A percentile compares a stretch with the other conserved stretches of the same genome.
Evolutionary conservation across 2,329 filamentous ascomycete species (phyloP).

Genomic region (Delphinella strobiligena): DNA sequence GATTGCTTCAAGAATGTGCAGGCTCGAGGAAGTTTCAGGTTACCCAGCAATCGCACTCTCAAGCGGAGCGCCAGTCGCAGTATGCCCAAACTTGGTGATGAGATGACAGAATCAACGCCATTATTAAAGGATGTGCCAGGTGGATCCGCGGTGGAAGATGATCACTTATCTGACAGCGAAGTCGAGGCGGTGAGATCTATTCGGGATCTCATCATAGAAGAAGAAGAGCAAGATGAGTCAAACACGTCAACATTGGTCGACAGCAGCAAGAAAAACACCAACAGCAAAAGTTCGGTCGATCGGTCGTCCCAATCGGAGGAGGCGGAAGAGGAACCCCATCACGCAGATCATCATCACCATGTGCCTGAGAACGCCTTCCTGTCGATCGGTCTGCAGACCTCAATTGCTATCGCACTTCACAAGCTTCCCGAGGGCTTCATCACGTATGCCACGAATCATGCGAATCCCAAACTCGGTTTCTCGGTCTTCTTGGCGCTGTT

Average conservation of each 20-base stretch:
- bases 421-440: conserved; percentile 84
- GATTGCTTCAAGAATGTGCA: conserved; percentile 46
- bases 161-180: conserved; percentile 1
- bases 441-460: conserved; percentile 95
- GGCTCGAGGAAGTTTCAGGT: conserved; percentile 19
- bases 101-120: conserved; percentile 19
- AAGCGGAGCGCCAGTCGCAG: conserved; percentile 1
- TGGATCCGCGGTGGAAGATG: conserved; percentile 8
- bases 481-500: conserved; percentile 92
- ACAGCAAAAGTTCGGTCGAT: conserved; percentile 4
- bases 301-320: conserved; percentile 7
- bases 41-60: conserved; percentile 6
- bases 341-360: conserved; percentile 67
- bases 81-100: conserved; percentile 10
- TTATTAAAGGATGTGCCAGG: conserved; percentile 14
- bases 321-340: conserved; percentile 3
- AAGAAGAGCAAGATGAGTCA: conserved; percentile 3
- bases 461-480: conserved; percentile 76
- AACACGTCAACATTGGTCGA: neutral
- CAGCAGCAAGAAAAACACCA: neutral
- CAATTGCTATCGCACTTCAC: conserved; percentile 86
- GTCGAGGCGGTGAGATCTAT: conserved; percentile 2
- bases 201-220: conserved; percentile 4
- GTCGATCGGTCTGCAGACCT: conserved; percentile 90
- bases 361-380: conserved; percentile 89